Percentiles rank a stretch among this genome's conserved stretches.
Conservation (phyloP, 495 filamentous ascomycete genomes). For the Lophiostoma macrostomum region DNA sequence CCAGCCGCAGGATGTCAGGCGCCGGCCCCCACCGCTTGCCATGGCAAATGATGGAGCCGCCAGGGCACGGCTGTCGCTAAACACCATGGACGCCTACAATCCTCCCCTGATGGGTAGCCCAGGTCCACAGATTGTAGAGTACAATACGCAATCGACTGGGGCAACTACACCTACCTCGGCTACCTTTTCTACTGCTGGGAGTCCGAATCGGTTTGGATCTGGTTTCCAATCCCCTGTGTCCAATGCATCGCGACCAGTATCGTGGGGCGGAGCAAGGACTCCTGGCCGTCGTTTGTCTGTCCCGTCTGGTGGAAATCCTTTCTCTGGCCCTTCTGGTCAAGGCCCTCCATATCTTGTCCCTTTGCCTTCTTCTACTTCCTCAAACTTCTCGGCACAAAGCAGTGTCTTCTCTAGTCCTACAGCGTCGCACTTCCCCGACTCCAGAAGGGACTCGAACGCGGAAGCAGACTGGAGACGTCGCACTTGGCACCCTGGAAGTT, state of each 20-base stretch:
- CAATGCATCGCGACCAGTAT: conserved; percentile 58
- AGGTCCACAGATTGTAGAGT: conserved; percentile 43
- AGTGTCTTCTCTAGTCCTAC: conserved; percentile 71
- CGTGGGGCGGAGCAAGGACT: conserved; percentile 64
- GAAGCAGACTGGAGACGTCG: conserved; percentile 77
- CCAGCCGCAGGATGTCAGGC: conserved; percentile 52
- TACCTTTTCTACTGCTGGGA: conserved; percentile 69
- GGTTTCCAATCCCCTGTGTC: conserved; percentile 66
- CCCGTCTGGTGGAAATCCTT: conserved; percentile 70
- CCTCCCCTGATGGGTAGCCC: conserved; percentile 47
- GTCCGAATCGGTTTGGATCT: conserved; percentile 63
- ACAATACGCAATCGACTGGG: conserved; percentile 60
- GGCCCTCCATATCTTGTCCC: conserved; percentile 56
- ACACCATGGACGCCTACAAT: conserved; percentile 53
- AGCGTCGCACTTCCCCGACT: conserved; percentile 59
- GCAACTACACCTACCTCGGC: conserved; percentile 73
- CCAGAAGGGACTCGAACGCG: conserved; percentile 63
- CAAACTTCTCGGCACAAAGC: conserved; percentile 53
- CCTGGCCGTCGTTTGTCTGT: conserved; percentile 77
- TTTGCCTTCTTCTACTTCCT: conserved; percentile 52
- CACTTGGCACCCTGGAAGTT: conserved; percentile 87
- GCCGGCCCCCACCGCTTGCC: conserved; percentile 75
- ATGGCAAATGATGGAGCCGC: conserved; percentile 69
- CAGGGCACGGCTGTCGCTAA: conserved; percentile 56
- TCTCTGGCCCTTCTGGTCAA: conserved; percentile 60